A percentile compares a stretch with the other conserved stretches of the same genome.
These are phyloP conservation scores for Petrea volubilis DNA, from an alignment of 257 asterid species.

Conservation along the genomic window DNA sequence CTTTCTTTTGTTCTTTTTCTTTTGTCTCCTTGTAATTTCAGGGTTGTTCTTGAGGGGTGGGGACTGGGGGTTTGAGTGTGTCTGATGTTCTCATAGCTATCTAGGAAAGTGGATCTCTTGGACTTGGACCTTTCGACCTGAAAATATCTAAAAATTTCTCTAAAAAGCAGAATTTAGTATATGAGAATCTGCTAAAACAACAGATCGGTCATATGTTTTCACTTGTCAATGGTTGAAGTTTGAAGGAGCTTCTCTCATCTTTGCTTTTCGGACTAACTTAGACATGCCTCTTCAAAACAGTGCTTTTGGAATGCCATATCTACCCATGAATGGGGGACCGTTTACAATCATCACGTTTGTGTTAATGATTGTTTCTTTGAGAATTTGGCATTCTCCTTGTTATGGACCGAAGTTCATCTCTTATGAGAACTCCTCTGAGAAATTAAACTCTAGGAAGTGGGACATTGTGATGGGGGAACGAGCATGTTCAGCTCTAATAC, in stretches of 20 bases:
- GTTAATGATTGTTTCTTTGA: not conserved
- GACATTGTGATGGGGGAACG: not conserved
- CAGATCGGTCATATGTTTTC: not conserved
- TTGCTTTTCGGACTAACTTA: not conserved
- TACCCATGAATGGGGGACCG: not conserved
- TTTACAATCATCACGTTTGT: not conserved
- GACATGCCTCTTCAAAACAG: not conserved
- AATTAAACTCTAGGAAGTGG: not conserved
- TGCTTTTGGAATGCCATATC: not conserved
- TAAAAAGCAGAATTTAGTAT: not conserved
- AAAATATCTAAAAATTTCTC: not conserved
- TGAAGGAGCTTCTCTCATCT: not conserved
- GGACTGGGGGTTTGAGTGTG: slow-evolving; percentile 2
- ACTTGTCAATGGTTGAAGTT: not conserved
- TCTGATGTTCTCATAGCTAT: not conserved
- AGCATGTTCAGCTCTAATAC: not conserved
- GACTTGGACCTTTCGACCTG: not conserved
- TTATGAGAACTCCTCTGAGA: not conserved
- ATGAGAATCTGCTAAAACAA: not conserved
- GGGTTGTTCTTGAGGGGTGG: not conserved
- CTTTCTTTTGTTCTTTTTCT: not conserved
- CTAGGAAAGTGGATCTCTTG: not conserved
- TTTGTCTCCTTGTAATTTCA: not conserved
- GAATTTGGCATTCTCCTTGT: not conserved
- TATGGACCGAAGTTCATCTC: not conserved